A percentile compares a stretch with the other conserved stretches of the same genome.
Evolutionary conservation across 2,329 filamentous ascomycete genomes (phyloP).

Genomic region (Hypoxylon rubiginosum): DNA sequence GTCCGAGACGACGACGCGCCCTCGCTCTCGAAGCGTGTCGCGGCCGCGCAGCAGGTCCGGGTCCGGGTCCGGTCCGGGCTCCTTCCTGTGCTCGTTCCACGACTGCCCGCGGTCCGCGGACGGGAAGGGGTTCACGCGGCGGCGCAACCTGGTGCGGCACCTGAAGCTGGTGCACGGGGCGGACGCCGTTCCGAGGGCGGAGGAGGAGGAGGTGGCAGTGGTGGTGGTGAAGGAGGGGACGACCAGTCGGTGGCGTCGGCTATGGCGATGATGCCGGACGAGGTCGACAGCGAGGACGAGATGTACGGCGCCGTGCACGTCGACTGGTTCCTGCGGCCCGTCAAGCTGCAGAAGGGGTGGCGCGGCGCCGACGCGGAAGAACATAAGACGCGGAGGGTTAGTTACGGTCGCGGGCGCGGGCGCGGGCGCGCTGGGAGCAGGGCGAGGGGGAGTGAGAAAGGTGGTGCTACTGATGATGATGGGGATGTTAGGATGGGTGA

Average conservation of each 20-base stretch:
- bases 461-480: conserved; percentile 17
- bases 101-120: conserved; percentile 54
- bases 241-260: conserved; percentile 38
- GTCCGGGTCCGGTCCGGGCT: conserved; percentile 41
- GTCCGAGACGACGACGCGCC: neutral
- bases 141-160: conserved; percentile 58
- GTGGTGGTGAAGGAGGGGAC: conserved; percentile 45
- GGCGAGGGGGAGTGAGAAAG: neutral
- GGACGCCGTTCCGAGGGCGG: conserved; percentile 20
- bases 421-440: no score
- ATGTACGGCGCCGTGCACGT: conserved; percentile 74
- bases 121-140: conserved; percentile 54
- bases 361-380: conserved; percentile 54
- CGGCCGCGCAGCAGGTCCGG: conserved; percentile 37
- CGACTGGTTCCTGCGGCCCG: conserved; percentile 74
- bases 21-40: conserved; percentile 11
- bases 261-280: conserved; percentile 51
- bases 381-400: conserved; percentile 28
- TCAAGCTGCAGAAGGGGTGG: conserved; percentile 65
- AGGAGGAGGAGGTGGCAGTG: conserved; percentile 47
- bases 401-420: neutral
- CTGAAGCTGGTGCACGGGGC: conserved; percentile 59
- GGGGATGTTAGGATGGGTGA: conserved; percentile 16
- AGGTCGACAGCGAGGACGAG: conserved; percentile 63
- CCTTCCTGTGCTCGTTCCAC: conserved; percentile 54